Conservation (phyloP, 2,329 filamentous ascomycete genomes). For the Aspergillus thermomutatus region DNA sequence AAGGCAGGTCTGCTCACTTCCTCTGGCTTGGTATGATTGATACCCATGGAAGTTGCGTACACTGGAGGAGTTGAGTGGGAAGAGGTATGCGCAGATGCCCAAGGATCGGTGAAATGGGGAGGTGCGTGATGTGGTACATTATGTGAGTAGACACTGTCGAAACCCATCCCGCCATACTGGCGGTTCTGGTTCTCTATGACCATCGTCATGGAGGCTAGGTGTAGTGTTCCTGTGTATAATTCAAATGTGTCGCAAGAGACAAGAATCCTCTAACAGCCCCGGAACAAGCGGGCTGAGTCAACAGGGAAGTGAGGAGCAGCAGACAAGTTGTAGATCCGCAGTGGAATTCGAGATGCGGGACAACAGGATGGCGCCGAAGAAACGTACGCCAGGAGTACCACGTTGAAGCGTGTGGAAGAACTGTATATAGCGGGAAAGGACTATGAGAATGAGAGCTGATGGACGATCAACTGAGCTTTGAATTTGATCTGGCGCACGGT, state of each 20-base stretch:
- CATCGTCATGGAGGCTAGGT: conserved; percentile 75
- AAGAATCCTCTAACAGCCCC: background rate
- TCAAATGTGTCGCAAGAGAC: conserved; percentile 1
- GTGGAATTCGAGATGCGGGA: too few species aligned
- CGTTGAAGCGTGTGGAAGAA: background rate
- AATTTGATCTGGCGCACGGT: background rate
- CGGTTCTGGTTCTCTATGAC: conserved; percentile 86
- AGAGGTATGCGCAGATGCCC: conserved; percentile 61
- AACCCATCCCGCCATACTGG: conserved; percentile 73
- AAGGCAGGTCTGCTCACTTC: conserved; percentile 57
- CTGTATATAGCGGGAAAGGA: background rate
- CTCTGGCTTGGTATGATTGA: conserved; percentile 59
- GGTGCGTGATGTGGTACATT: conserved; percentile 59
- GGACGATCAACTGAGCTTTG: background rate
- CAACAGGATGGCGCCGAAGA: too few species aligned
- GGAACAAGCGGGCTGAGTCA: background rate
- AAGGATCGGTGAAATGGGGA: conserved; percentile 87
- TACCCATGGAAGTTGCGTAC: conserved; percentile 56
- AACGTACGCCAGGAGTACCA: background rate
- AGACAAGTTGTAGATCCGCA: background rate
- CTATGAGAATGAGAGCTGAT: background rate
- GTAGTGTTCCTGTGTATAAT: conserved; percentile 2
- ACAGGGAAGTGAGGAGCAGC: background rate
- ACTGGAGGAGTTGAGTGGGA: conserved; percentile 62
- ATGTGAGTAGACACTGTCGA: conserved; percentile 71